Evolutionary conservation across 805 yeast genomes (phyloP).

Genomic region (Wickerhamiella nectarea): DNA sequence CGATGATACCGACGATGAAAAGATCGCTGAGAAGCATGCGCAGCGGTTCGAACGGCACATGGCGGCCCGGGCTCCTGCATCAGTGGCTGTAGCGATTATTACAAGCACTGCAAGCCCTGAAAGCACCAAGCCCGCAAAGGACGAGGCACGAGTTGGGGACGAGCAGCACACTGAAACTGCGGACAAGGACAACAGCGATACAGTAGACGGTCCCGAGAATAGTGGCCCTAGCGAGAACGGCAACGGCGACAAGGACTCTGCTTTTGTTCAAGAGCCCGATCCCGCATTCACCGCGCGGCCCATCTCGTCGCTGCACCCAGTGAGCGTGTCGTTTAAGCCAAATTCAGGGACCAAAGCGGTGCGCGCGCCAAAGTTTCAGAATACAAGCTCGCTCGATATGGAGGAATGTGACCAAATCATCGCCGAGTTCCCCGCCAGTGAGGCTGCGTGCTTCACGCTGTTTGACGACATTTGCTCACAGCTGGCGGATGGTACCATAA

Average conservation of each 20-base stretch:
- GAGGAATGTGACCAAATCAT: background rate
- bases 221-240: too few species aligned
- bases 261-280: too few species aligned
- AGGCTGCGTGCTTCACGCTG: slow-evolving; percentile 6
- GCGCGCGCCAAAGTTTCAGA: background rate
- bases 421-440: slow-evolving; percentile 1
- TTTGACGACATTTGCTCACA: slow-evolving; percentile 14
- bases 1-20: slow-evolving; percentile 11
- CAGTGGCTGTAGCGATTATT: slow-evolving; percentile 5
- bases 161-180: background rate
- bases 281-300: slow-evolving; percentile 6
- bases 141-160: too few species aligned
- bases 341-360: slow-evolving; percentile 2
- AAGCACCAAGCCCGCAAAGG: too few species aligned
- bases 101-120: too few species aligned
- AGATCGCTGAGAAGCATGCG: slow-evolving; percentile 7
- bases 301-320: slow-evolving; percentile 7
- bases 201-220: background rate
- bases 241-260: too few species aligned
- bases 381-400: slow-evolving; percentile 1
- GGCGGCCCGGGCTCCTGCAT: slow-evolving; percentile 4
- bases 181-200: background rate
- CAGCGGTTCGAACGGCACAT: slow-evolving; percentile 3
- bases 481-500: slow-evolving; percentile 14
- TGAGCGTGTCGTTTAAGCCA: slow-evolving; percentile 7